Percentiles rank a stretch among this genome's conserved stretches.
Conservation (phyloP, 768 basidiomycete species). For the Serpula lacrymans region DNA sequence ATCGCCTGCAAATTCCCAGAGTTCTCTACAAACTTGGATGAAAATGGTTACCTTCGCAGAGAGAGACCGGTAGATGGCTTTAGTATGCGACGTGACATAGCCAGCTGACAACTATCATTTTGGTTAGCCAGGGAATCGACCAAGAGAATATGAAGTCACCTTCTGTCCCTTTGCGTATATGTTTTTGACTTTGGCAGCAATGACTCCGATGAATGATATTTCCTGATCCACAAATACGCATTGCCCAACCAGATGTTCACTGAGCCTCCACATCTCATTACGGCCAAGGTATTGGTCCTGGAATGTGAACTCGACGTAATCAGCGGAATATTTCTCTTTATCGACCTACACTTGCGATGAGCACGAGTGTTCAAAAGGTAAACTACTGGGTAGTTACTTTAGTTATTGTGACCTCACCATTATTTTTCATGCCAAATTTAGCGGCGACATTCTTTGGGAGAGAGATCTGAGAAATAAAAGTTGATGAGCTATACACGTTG, state of each 20-base stretch:
- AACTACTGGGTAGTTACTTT: slow-evolving; percentile 43
- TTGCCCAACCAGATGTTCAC: slow-evolving; percentile 74
- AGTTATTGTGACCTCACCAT: slow-evolving; percentile 65
- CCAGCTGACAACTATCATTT: slow-evolving; percentile 72
- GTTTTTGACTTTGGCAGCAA: slow-evolving; percentile 76
- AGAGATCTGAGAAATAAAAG: slow-evolving; percentile 51
- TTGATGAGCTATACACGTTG: slow-evolving; percentile 2
- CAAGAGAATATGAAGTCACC: slow-evolving; percentile 34
- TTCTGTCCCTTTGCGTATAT: slow-evolving; percentile 71
- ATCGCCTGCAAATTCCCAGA: slow-evolving; percentile 96
- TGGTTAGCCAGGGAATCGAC: slow-evolving; percentile 2
- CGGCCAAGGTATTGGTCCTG: slow-evolving; percentile 95
- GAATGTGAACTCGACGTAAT: slow-evolving; percentile 87
- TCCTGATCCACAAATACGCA: slow-evolving; percentile 85
- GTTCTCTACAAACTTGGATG: slow-evolving; percentile 93
- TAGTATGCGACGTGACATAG: slow-evolving; percentile 77
- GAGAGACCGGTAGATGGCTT: slow-evolving; percentile 83
- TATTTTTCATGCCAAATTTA: slow-evolving; percentile 65
- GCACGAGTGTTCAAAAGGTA: slow-evolving; percentile 7
- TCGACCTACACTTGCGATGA: slow-evolving; percentile 53
- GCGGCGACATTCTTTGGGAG: slow-evolving; percentile 72
- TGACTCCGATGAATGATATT: slow-evolving; percentile 78
- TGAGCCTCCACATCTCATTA: slow-evolving; percentile 95
- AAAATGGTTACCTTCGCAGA: slow-evolving; percentile 92
- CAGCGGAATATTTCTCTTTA: slow-evolving; percentile 55